A percentile compares a stretch with the other conserved stretches of the same genome.
Evolutionary conservation across 2,329 filamentous ascomycete species (phyloP).

Genomic region (Aureobasidium sp.): DNA sequence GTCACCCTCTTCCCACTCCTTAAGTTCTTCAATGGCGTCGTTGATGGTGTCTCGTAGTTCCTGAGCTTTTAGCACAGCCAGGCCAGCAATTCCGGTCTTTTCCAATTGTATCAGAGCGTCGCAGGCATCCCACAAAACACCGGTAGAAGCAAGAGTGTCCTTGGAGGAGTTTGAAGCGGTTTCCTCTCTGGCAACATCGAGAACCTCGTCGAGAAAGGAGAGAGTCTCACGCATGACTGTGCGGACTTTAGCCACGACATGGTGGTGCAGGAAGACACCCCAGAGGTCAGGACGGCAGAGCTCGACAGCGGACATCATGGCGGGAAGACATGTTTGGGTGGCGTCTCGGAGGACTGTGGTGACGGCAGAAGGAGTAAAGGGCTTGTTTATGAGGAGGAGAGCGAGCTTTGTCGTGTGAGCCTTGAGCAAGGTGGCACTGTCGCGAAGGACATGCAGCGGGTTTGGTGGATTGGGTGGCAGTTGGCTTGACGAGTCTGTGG

Average conservation of each 20-base stretch:
- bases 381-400: conserved; percentile 85
- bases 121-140: conserved; percentile 85
- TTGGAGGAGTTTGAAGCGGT: conserved; percentile 34
- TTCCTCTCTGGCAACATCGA: conserved; percentile 34
- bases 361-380: conserved; percentile 85
- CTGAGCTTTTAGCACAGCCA: conserved; percentile 76
- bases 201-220: conserved; percentile 65
- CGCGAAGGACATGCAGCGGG: conserved; percentile 73
- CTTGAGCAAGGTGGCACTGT: conserved; percentile 77
- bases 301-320: conserved; percentile 75
- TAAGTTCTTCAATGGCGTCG: conserved; percentile 87
- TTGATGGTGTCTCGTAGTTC: conserved; percentile 79
- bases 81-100: conserved; percentile 71
- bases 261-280: conserved; percentile 68
- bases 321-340: conserved; percentile 77
- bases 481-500: conserved; percentile 21
- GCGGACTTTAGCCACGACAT: conserved; percentile 67
- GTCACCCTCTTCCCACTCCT: conserved; percentile 76
- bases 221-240: conserved; percentile 70
- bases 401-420: conserved; percentile 91
- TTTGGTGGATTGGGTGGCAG: conserved; percentile 44
- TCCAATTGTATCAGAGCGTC: conserved; percentile 75
- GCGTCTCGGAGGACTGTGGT: conserved; percentile 75
- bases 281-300: conserved; percentile 68
- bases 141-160: conserved; percentile 70